phyloP scores from a whole-genome alignment of 202 grass and related monocot genomes.

The Eragrostis tef region DNA sequence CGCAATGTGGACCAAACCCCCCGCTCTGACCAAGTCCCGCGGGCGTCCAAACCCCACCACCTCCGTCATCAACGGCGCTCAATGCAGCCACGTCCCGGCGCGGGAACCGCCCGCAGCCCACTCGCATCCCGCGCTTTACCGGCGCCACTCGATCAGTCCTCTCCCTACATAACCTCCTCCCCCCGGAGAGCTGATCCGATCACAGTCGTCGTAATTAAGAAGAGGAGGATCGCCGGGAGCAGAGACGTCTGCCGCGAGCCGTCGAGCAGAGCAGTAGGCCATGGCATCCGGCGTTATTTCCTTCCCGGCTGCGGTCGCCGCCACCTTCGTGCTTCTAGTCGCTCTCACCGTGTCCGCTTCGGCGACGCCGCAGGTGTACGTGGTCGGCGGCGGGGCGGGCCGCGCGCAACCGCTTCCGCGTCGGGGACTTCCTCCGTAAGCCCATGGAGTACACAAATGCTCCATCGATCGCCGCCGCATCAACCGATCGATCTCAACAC shows the following conservation, averaged over 20 bases:
- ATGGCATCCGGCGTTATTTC: slow-evolving; percentile 23
- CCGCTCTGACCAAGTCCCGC: neutral
- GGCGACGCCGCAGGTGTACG: slow-evolving; percentile 34
- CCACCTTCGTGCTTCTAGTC: neutral
- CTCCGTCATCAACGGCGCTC: neutral
- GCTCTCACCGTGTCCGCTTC: neutral
- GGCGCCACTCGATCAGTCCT: slow-evolving; percentile 9
- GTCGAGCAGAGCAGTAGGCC: neutral
- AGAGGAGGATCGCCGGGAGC: neutral
- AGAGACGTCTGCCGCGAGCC: neutral
- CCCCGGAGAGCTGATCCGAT: slow-evolving; percentile 24
- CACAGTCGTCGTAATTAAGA: neutral
- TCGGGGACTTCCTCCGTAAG: slow-evolving; percentile 68
- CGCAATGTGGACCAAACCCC: too few relatives aligned
- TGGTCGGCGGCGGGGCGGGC: slow-evolving; percentile 66
- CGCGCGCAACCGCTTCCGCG: slow-evolving; percentile 56
- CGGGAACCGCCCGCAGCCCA: neutral
- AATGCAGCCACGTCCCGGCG: neutral
- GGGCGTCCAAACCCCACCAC: neutral
- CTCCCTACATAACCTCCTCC: slow-evolving; percentile 17
- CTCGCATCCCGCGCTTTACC: neutral
- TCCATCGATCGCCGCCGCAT: too few relatives aligned
- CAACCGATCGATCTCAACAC: too few relatives aligned
- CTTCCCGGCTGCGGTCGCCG: neutral
- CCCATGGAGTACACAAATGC: neutral